Base-by-base conservation (phyloP, 1,284 basidiomycete genomes). In the Fistulinella cinereoalba region DNA sequence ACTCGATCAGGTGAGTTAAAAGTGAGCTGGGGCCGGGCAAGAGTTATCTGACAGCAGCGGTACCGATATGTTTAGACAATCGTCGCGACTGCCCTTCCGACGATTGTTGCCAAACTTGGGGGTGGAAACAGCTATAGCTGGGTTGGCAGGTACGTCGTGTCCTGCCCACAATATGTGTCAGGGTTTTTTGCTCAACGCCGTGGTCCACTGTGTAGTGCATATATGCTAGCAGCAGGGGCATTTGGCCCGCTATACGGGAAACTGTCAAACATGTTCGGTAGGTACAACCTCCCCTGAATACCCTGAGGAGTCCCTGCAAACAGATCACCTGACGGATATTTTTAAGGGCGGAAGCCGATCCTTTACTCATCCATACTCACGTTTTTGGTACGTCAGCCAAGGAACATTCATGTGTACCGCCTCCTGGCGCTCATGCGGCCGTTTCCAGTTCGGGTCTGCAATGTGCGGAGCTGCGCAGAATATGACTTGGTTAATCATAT, bases 381-480 rank as follows among this genome's bases (percentile, higher is more conserved):
- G 7, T 93, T 94, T 66, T 67, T 94, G 62, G 83, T 86, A 57
- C 36, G 71, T 39, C 3, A 4, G 9, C 23, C 33, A 6, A 6
- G 15, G 3, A 15, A 18, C 33, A 19, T 37, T 28, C 23, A 37
- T 44, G 6, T n/a, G n/a, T n/a, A n/a, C n/a, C n/a, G 21, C 31
- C 13, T 37, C 6, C 23, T n/a, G 27, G 22, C 28, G 44, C 37
- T 50, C 7, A 47, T 24, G n/a, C 21, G 1, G 3, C 36, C 43
- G 24, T 27, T 36, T 50, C 21, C 47, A 86, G 77, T 64, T 91
- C 50, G 90, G 88, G 6, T 90, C 87, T 2, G 88, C 86, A 0
- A 65, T 93, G 48, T 92, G 88, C 55, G 91, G 89, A 12, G 85
- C 88, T 2, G 89, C 91, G 0, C 83, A 93, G 60, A 82, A 56